phyloP scores from a whole-genome alignment of 148 eudicot species.

The Chenopodium suecicum region DNA sequence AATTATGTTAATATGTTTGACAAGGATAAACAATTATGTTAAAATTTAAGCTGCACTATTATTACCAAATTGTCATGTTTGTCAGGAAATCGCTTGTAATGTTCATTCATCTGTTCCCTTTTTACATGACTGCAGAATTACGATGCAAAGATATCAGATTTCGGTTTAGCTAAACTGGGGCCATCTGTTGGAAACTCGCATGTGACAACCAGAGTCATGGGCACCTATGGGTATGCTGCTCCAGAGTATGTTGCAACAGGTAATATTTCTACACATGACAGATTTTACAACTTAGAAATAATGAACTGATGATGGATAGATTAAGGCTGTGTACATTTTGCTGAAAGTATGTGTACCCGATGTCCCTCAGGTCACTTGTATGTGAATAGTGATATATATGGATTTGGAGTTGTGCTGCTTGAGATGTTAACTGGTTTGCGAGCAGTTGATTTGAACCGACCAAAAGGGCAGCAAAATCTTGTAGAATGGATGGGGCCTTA shows the following conservation, averaged over 20 bases:
- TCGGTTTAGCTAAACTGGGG: slow-evolving; percentile 64
- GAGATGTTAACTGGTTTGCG: slow-evolving; percentile 71
- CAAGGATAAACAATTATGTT: not conserved
- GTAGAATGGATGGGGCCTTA: slow-evolving; percentile 53
- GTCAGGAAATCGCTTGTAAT: not conserved
- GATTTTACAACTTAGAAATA: not conserved
- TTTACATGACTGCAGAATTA: slow-evolving; percentile 32
- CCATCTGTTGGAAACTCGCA: slow-evolving; percentile 57
- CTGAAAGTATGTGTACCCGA: not conserved
- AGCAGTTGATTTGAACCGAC: slow-evolving; percentile 52
- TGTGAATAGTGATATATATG: slow-evolving; percentile 80
- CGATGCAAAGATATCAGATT: slow-evolving; percentile 61
- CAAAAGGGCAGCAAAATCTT: slow-evolving; percentile 44
- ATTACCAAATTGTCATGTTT: not conserved
- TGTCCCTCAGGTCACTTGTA: slow-evolving; percentile 54
- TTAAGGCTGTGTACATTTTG: not conserved
- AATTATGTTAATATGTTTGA: not conserved
- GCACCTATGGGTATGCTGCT: slow-evolving; percentile 64
- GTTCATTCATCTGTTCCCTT: not conserved
- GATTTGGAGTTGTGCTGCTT: slow-evolving; percentile 77
- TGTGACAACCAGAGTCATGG: slow-evolving; percentile 62
- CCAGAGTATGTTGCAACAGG: slow-evolving; percentile 71
- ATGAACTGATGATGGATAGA: not conserved
- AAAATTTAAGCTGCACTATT: not conserved
- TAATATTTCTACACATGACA: slow-evolving; percentile 12